Evolutionary conservation across 352 stramenopile species (phyloP), one percentile per base, ranked within the genome.

Genomic region (Lagenidium sp.): DNA sequence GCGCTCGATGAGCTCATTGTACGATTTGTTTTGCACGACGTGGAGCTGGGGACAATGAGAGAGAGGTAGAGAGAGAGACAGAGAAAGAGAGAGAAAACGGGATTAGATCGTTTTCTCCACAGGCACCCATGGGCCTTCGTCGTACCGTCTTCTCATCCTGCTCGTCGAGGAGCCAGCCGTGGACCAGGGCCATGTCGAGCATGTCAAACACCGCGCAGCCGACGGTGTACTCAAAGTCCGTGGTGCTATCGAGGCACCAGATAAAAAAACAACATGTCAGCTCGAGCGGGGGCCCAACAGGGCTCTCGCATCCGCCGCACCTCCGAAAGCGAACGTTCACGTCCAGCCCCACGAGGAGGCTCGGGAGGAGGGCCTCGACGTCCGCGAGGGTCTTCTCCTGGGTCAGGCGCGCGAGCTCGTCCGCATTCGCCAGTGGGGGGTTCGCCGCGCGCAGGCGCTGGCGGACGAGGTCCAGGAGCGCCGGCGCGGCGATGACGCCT

Each of bases 261-360:
- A 18, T 35, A 57, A 21, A 53, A 15, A 41, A 21, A 15, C 16
- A 19, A 41, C 7, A 28, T 20, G 47, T 18, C 32, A 48, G 24
- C n/a, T n/a, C n/a, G n/a, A n/a, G n/a, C n/a, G n/a, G n/a, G n/a
- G n/a, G n/a, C n/a, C n/a, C n/a, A n/a, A n/a, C n/a, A n/a, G n/a
- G n/a, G n/a, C n/a, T n/a, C n/a, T n/a, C n/a, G n/a, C n/a, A n/a
- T n/a, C n/a, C n/a, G n/a, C n/a, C 70, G 41, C 63, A 95, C 49
- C 73, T 81, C 26, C 89, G 91, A 58, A 99, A 99, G 47, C 90
- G 91, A 32, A 98, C 91, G 64, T 99, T 99, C 11, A 99, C 95
- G 55, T 99, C 96, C 42, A 99, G 82, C 0, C 96, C 96, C 50
- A 96, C 86, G 34, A 97, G 74, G 23, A 99, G 76, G 29, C 70